phyloP scores from a whole-genome alignment of 345 rosid species.

The Theobroma cacao region DNA sequence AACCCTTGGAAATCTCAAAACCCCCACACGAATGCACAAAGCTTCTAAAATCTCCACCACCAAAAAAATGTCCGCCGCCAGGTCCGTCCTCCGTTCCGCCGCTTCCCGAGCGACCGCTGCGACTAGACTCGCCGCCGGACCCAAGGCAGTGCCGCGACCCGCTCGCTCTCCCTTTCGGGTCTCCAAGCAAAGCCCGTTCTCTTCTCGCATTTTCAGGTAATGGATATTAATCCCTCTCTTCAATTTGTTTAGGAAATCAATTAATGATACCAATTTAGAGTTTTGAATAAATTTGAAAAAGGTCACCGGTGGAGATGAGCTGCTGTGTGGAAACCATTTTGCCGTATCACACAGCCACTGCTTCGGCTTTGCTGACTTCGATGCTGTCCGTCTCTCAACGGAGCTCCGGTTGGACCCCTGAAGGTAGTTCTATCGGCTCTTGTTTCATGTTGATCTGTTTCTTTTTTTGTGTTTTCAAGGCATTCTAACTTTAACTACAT shows the following conservation, averaged over 20 bases:
- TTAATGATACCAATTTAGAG: too few relatives aligned
- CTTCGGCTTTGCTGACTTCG: conserved; percentile 82
- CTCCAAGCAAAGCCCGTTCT: conserved; percentile 46
- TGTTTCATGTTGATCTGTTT: not conserved
- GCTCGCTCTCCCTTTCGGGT: conserved; percentile 40
- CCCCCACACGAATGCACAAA: conserved; percentile 10
- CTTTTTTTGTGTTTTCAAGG: not conserved
- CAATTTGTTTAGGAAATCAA: not conserved
- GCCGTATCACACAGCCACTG: conserved; percentile 86
- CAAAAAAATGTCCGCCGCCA: conserved; percentile 58
- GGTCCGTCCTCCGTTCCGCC: conserved; percentile 61
- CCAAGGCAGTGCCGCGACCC: conserved; percentile 33
- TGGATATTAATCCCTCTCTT: not conserved
- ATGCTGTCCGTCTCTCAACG: conserved; percentile 70
- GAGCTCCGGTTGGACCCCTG: conserved; percentile 52
- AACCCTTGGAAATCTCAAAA: conserved; percentile 15
- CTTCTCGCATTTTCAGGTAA: conserved; percentile 68
- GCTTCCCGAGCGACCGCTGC: conserved; percentile 31
- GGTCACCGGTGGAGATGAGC: conserved; percentile 81
- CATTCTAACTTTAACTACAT: not conserved
- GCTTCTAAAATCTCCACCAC: not conserved
- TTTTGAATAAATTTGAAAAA: conserved; percentile 15
- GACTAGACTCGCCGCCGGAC: conserved; percentile 30
- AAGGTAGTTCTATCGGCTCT: conserved; percentile 39
- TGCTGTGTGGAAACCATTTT: conserved; percentile 72